Evolutionary conservation across 2,329 filamentous ascomycete species (phyloP), one percentile per base, ranked within the genome.

Genomic region (Ophiosphaerella korrae): DNA sequence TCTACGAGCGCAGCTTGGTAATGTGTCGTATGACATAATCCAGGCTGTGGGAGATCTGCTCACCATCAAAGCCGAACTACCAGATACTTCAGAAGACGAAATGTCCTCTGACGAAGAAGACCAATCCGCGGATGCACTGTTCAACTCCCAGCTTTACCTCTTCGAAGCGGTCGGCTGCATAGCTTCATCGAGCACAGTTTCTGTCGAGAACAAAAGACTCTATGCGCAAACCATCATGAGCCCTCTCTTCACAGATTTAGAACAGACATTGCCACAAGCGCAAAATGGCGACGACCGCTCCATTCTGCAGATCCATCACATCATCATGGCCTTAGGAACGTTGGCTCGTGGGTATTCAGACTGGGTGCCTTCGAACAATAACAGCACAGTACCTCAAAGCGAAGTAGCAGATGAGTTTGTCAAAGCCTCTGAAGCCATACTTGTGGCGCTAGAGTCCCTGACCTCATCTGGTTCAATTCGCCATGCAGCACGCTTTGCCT

Each of bases 161-260:
- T 99, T 96, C 64, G 94, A 99, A 72, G 92, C 93, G 8, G 89
- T 97, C 58, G 95, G 94, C 7, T 92, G 88, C 66, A 92, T 99
- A 55, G 90, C 92, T 26, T 97, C 93, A 0, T 90, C 90, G 1
- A 77, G 82, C 14, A 84, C 85, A 39, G 90, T 93, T 1, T 86
- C 92, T 0, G 77, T 85, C 2, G 90, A 93, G 34, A 93, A 95
- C 70, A 93, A 97, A 75, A 89, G 90, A 11, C 76, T 93, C 9
- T 96, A 95, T 66, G 88, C 89, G 13, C 88, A 90, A 61, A 90
- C 89, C 0, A 90, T 99, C 46, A 88, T 97, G 82, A 88, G 88
- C 49, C 94, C 94, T 11, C 79, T 99, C 7, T 96, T 97, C 70
- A 77, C 82, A n/a, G 92, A 97, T 64, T 88, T 99, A 81, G 87